These are phyloP conservation scores for Acanthamoeba triangularis DNA, from an alignment of 208 protist species.

Conservation along the genomic window DNA sequence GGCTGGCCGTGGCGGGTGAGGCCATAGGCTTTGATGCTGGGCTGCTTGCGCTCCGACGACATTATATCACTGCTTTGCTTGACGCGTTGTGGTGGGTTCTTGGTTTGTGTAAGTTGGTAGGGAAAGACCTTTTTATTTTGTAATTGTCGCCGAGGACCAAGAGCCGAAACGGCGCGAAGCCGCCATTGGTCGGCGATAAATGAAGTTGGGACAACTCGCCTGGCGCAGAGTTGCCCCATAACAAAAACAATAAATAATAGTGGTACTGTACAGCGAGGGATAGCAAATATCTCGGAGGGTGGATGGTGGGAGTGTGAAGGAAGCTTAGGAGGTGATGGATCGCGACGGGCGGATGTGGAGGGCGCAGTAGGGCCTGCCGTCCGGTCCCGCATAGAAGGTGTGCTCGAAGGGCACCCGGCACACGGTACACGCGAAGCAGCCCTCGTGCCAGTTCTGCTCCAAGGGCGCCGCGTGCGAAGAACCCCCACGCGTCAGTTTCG, in stretches of 20 bases:
- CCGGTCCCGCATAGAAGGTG: background rate
- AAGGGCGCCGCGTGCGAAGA: background rate
- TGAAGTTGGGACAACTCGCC: too few species aligned
- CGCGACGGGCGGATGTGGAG: conserved; percentile 3
- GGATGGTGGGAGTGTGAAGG: background rate
- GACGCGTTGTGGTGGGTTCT: too few species aligned
- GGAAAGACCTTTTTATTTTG: too few species aligned
- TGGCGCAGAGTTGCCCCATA: too few species aligned
- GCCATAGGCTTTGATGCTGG: conserved; percentile 35
- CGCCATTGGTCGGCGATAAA: too few species aligned
- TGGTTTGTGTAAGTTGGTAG: too few species aligned
- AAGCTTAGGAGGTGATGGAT: background rate
- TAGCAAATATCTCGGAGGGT: too few species aligned
- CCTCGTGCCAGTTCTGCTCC: conserved; percentile 26
- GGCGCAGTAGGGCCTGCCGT: conserved; percentile 41
- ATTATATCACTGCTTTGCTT: background rate
- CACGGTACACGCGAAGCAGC: conserved; percentile 25
- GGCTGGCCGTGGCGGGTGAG: background rate
- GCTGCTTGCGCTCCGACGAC: background rate
- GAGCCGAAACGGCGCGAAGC: too few species aligned
- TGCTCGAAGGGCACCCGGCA: background rate
- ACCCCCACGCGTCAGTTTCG: background rate
- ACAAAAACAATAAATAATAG: too few species aligned
- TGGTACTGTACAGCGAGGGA: too few species aligned
- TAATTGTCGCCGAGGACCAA: too few species aligned